Percentiles rank a stretch among this genome's conserved stretches.
These are phyloP conservation scores for Backusella luteola DNA, from an alignment of 192 early-diverging fungal species.

Conservation along the genomic window DNA sequence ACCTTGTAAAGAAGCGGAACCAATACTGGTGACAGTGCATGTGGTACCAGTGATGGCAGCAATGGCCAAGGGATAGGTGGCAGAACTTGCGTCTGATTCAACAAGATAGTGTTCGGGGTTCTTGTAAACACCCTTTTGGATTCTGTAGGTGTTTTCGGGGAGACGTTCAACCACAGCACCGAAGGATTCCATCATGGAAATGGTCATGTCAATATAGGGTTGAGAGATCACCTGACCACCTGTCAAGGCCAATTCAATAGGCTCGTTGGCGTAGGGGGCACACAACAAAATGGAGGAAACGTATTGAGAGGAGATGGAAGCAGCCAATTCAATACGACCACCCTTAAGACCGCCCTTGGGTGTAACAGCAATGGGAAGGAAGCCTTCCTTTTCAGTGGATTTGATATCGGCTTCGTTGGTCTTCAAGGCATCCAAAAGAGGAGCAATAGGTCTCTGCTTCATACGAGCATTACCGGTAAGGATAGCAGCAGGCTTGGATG, in stretches of 20 bases:
- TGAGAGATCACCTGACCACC: slow-evolving; percentile 96
- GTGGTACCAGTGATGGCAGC: slow-evolving; percentile 92
- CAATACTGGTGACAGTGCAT: slow-evolving; percentile 92
- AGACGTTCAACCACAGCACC: slow-evolving; percentile 77
- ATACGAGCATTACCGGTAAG: slow-evolving; percentile 96
- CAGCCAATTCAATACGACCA: slow-evolving; percentile 85
- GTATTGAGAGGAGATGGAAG: slow-evolving; percentile 96
- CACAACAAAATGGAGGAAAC: slow-evolving; percentile 96
- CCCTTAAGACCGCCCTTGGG: slow-evolving; percentile 77
- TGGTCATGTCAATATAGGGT: slow-evolving; percentile 99
- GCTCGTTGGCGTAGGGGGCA: slow-evolving; percentile 85
- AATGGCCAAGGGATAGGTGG: slow-evolving; percentile 95
- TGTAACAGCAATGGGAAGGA: slow-evolving; percentile 82
- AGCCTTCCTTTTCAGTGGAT: slow-evolving; percentile 80
- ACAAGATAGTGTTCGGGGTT: slow-evolving; percentile 87
- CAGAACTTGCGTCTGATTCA: slow-evolving; percentile 95
- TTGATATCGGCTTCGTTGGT: slow-evolving; percentile 77
- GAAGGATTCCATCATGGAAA: slow-evolving; percentile 97
- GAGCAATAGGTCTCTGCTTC: slow-evolving; percentile 94
- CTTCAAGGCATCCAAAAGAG: slow-evolving; percentile 82
- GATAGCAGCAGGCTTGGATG: slow-evolving; percentile 45
- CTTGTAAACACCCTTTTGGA: slow-evolving; percentile 74
- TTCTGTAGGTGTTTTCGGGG: slow-evolving; percentile 77
- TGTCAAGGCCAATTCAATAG: slow-evolving; percentile 78
- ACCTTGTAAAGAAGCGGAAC: slow-evolving; percentile 88